Percentiles rank a stretch among this genome's conserved stretches.
Conservation (phyloP, 495 filamentous ascomycete species). For the Achaetomiella virescens region DNA sequence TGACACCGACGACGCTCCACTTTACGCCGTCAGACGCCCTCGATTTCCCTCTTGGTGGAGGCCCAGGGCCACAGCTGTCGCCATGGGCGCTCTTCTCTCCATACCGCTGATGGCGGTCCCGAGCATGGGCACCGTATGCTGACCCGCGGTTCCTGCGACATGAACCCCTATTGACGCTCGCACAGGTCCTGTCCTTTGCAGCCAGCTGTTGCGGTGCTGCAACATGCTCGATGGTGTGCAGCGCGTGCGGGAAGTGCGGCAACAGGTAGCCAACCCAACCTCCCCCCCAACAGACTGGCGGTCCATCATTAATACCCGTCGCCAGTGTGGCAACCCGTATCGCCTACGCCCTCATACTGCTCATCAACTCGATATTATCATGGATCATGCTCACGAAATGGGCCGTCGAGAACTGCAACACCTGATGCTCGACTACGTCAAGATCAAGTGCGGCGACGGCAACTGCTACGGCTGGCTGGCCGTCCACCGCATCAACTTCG, state of each 20-base stretch:
- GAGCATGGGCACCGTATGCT: constrained; percentile 74
- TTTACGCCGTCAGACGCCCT: not conserved
- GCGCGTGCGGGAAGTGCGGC: constrained; percentile 89
- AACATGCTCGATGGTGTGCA: constrained; percentile 90
- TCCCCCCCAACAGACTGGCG: not conserved
- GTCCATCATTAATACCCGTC: constrained; percentile 2
- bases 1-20: not conserved
- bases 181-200: constrained; percentile 65
- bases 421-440: constrained; percentile 89
- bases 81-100: constrained; percentile 88
- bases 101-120: constrained; percentile 84
- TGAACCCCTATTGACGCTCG: not conserved
- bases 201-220: constrained; percentile 92
- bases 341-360: constrained; percentile 91
- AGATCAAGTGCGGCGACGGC: constrained; percentile 82
- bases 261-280: constrained; percentile 60
- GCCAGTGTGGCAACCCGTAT: constrained; percentile 89
- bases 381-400: constrained; percentile 99
- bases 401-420: constrained; percentile 90
- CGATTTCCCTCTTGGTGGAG: not conserved
- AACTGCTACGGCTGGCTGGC: constrained; percentile 93
- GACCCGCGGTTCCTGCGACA: not conserved
- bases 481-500: constrained; percentile 96
- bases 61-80: constrained; percentile 18
- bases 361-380: constrained; percentile 91